Percentiles rank a stretch among this genome's conserved stretches.
Conservation (phyloP, 2,329 filamentous ascomycete species). For the Paradendryphiella salina region DNA sequence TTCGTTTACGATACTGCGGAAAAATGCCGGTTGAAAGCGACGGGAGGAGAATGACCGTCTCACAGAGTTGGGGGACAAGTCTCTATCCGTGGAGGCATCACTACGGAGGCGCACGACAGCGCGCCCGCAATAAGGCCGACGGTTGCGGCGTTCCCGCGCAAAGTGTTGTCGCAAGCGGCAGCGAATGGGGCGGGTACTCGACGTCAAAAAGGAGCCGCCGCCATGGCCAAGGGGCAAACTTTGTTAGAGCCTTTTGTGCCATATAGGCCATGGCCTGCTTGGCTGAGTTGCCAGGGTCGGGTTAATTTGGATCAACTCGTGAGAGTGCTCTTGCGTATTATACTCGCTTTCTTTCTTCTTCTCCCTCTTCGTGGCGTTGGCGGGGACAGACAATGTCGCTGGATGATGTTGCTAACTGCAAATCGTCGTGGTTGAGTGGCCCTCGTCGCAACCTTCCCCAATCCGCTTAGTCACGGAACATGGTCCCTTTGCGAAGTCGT, state of each 20-base stretch:
- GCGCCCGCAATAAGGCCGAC: neutral
- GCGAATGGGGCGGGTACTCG: slow-evolving; percentile 11
- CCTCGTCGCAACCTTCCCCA: slow-evolving; percentile 18
- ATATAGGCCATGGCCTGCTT: slow-evolving; percentile 30
- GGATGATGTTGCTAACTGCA: slow-evolving; percentile 32
- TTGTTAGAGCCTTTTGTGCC: slow-evolving; percentile 24
- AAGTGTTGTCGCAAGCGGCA: slow-evolving; percentile 5
- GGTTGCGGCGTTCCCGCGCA: neutral
- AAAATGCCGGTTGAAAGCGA: slow-evolving; percentile 38
- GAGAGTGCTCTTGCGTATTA: slow-evolving; percentile 18
- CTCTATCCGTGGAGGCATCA: slow-evolving; percentile 7
- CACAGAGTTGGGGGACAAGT: slow-evolving; percentile 4
- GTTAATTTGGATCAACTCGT: slow-evolving; percentile 35
- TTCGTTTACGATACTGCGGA: slow-evolving; percentile 32
- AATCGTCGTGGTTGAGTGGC: slow-evolving; percentile 30
- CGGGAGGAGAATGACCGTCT: slow-evolving; percentile 14
- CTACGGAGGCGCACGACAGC: slow-evolving; percentile 8
- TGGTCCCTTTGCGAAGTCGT: slow-evolving; percentile 26
- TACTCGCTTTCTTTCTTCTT: slow-evolving; percentile 10
- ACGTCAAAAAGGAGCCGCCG: slow-evolving; percentile 6
- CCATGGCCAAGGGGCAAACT: slow-evolving; percentile 18
- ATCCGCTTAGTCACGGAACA: slow-evolving; percentile 30
- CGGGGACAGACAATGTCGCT: slow-evolving; percentile 27
- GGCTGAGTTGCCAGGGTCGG: slow-evolving; percentile 19
- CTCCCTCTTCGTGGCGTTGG: slow-evolving; percentile 18